phyloP scores from a whole-genome alignment of 768 basidiomycete genomes.

The Leccinum arenicola region DNA sequence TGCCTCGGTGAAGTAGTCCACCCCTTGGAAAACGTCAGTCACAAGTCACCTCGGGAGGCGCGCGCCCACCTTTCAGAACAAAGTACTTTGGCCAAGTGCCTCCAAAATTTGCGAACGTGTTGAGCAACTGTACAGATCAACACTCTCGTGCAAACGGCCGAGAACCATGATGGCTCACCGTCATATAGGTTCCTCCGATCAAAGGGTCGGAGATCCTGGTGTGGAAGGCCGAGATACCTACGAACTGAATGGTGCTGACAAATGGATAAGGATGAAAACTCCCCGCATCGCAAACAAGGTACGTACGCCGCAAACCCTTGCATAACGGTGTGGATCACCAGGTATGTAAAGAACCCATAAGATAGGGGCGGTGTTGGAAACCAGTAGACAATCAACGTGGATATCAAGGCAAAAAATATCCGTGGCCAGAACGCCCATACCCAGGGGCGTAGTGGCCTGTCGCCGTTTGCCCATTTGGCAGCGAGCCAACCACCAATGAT shows the following conservation, averaged over 20 bases:
- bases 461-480: slow-evolving; percentile 85
- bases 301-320: slow-evolving; percentile 83
- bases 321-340: slow-evolving; percentile 79
- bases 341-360: slow-evolving; percentile 71
- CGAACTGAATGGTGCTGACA: slow-evolving; percentile 93
- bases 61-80: slow-evolving; percentile 73
- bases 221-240: slow-evolving; percentile 98
- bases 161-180: slow-evolving; percentile 49
- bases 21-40: slow-evolving; percentile 45
- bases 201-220: slow-evolving; percentile 93
- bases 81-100: slow-evolving; percentile 99
- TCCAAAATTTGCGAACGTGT: slow-evolving; percentile 94
- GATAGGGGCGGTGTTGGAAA: slow-evolving; percentile 81
- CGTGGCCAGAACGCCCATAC: slow-evolving; percentile 89
- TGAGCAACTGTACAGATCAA: slow-evolving; percentile 61
- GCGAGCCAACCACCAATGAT: slow-evolving; percentile 93
- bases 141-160: slow-evolving; percentile 1
- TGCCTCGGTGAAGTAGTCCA: slow-evolving; percentile 85
- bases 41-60: not conserved
- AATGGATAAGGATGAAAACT: slow-evolving; percentile 4
- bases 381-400: slow-evolving; percentile 74
- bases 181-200: slow-evolving; percentile 99
- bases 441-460: slow-evolving; percentile 82
- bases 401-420: slow-evolving; percentile 65
- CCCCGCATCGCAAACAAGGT: not conserved